Conservation (phyloP, 2,329 filamentous ascomycete species). For the Ampelomyces quisqualis region DNA sequence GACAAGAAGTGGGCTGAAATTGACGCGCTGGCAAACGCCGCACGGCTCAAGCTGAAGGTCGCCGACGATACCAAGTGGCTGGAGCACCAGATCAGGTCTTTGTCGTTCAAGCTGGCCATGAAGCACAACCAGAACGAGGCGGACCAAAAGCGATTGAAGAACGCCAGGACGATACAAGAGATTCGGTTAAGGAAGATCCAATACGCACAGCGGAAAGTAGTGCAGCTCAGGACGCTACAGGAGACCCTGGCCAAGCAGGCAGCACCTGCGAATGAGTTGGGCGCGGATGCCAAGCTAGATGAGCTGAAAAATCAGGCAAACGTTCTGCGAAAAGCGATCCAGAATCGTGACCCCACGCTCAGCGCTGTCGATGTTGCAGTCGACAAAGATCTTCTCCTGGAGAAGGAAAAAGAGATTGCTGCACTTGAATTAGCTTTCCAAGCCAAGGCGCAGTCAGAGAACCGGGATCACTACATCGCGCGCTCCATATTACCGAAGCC, state of each 20-base stretch:
- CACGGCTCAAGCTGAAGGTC: slow-evolving; percentile 12
- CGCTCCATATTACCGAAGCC: slow-evolving; percentile 27
- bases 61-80: slow-evolving; percentile 29
- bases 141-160: slow-evolving; percentile 27
- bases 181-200: slow-evolving; percentile 24
- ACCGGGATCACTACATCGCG: slow-evolving; percentile 23
- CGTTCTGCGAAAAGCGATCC: slow-evolving; percentile 14
- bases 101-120: slow-evolving; percentile 26
- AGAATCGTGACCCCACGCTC: slow-evolving; percentile 17
- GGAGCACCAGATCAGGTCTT: slow-evolving; percentile 26
- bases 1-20: slow-evolving; percentile 31
- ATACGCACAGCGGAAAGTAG: slow-evolving; percentile 26
- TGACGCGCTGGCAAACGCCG: slow-evolving; percentile 20
- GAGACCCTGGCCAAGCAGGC: slow-evolving; percentile 14
- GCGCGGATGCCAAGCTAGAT: slow-evolving; percentile 21
- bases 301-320: slow-evolving; percentile 15
- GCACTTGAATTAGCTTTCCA: slow-evolving; percentile 26
- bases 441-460: slow-evolving; percentile 18
- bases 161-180: slow-evolving; percentile 24
- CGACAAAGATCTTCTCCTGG: slow-evolving; percentile 14
- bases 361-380: slow-evolving; percentile 10
- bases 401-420: slow-evolving; percentile 15
- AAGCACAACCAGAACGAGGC: slow-evolving; percentile 30
- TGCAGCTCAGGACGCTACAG: slow-evolving; percentile 25
- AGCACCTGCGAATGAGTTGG: slow-evolving; percentile 22